phyloP scores from a whole-genome alignment of 495 filamentous ascomycete genomes.

The Cenococcum geophilum region DNA sequence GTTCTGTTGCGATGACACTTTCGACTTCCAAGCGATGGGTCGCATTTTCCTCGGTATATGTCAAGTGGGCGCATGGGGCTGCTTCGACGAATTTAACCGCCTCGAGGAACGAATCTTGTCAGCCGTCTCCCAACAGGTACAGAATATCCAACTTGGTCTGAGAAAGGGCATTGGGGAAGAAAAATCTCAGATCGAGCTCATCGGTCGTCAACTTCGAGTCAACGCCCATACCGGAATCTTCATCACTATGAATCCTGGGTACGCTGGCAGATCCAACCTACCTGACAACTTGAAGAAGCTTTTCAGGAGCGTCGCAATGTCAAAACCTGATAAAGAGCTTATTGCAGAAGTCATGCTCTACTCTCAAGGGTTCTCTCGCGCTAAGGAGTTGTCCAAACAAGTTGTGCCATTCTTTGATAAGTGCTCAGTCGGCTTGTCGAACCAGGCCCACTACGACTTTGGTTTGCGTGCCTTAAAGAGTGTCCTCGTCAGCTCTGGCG shows the following conservation, averaged over 20 bases:
- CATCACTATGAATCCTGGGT: constrained; percentile 99
- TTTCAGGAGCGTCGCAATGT: constrained; percentile 99
- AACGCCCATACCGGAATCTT: constrained; percentile 95
- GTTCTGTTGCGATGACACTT: constrained; percentile 98
- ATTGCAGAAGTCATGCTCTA: constrained; percentile 99
- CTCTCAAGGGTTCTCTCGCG: constrained; percentile 96
- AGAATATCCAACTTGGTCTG: constrained; percentile 95
- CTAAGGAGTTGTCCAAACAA: constrained; percentile 84
- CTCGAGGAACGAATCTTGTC: constrained; percentile 95
- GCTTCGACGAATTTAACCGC: constrained; percentile 99
- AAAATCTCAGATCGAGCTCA: constrained; percentile 83
- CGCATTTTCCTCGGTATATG: constrained; percentile 99
- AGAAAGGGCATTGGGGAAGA: constrained; percentile 71
- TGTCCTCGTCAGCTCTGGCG: constrained; percentile 93
- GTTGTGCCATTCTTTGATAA: constrained; percentile 97
- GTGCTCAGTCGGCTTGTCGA: constrained; percentile 72
- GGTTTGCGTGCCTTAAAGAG: constrained; percentile 96
- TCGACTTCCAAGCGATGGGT: constrained; percentile 99
- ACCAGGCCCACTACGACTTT: constrained; percentile 99
- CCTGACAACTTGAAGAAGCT: constrained; percentile 99
- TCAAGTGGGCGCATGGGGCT: constrained; percentile 98
- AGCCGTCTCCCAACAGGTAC: constrained; percentile 95
- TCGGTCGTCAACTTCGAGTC: constrained; percentile 79
- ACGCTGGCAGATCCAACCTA: constrained; percentile 94
- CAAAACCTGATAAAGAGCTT: constrained; percentile 97